Evolutionary conservation across 2,329 filamentous ascomycete species (phyloP), one percentile per base, ranked within the genome.

Genomic region (Penicillium sp.): DNA sequence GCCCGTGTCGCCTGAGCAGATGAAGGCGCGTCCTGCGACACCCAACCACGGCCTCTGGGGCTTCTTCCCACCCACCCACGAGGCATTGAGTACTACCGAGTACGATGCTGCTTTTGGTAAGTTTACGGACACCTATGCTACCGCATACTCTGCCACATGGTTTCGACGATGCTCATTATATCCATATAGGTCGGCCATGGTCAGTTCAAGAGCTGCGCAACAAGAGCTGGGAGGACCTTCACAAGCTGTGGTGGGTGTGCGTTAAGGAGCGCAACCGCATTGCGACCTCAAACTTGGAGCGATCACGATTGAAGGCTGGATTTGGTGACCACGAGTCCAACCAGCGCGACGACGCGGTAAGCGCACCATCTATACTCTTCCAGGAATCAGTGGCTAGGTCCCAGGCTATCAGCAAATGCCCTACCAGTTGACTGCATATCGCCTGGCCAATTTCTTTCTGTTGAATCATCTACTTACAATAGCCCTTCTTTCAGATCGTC

Each of bases 181-280:
- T 31, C 10, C 35, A 46, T 39, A 31, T 62, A 87, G 84, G 95
- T 16, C 86, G 95, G 55, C 81, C 87, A 31, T 99, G 95, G 95
- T 87, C 84, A 11, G 87, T 90, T 7, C 86, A 91, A 77, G 95
- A 99, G 80, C 82, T 99, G 70, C 85, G 93, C 63, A 83, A 85
- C 63, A 97, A 97, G 79, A 92, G 89, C 63, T 99, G 92, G 91
- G 91, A 96, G 61, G 93, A 98, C 75, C 79, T 99, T 69, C 93
- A 98, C 77, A 82, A 83, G 61, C 82, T 99, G 71, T 99, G 94
- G 92, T 99, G 93, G 92, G 85, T 92, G 56, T 98, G 95, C 74
- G 85, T 89, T 60, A 92, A 91, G 79, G 95, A 99, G 80, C 83
- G 90, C 69, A 99, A 99, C 78, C 86, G 91, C 66, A 86, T 98